Base-by-base conservation (phyloP, 305 asterid species). In the Ruellia speciosa region DNA sequence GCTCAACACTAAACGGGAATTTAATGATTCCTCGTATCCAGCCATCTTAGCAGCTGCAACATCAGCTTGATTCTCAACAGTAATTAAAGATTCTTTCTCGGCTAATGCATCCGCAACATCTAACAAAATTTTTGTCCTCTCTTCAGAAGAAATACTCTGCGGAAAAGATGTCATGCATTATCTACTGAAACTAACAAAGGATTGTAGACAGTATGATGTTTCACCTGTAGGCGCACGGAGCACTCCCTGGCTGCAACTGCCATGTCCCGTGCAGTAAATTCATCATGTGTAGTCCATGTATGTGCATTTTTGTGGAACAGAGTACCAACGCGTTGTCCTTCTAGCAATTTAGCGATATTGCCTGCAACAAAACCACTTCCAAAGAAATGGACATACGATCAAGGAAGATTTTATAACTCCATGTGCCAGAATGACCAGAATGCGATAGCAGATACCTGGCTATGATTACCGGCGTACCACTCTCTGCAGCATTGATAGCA, bases 391-490 rank as follows among this genome's bases (percentile, higher is more conserved):
- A 41, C 55, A 33, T 49, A 18, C 9, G 61, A 34, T 17, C 60
- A 52, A 55, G n/a, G n/a, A n/a, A n/a, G n/a, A n/a, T n/a, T n/a
- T n/a, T n/a, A n/a, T n/a, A n/a, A n/a, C n/a, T n/a, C n/a, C n/a
- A n/a, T n/a, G n/a, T n/a, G n/a, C n/a, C n/a, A n/a, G n/a, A n/a
- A n/a, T n/a, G n/a, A n/a, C n/a, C 31, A 24, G 31, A 24, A 24
- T 24, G 31, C 31, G n/a, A n/a, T n/a, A n/a, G n/a, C n/a, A n/a
- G n/a, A n/a, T 64, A 90, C 99, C 97, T 92, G 65, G 99, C 86
- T 58, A 93, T 86, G 65, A 93, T 87, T 71, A 93, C 99, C 65
- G 99, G 99, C 61, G 84, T 77, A 47, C 95, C 96, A 50, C 95
- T 96, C 71, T 77, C 66, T 54, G 99, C 89, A 63, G 99, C 94